Conservation (phyloP, 768 basidiomycete genomes). For the Naganishia kalamii region DNA sequence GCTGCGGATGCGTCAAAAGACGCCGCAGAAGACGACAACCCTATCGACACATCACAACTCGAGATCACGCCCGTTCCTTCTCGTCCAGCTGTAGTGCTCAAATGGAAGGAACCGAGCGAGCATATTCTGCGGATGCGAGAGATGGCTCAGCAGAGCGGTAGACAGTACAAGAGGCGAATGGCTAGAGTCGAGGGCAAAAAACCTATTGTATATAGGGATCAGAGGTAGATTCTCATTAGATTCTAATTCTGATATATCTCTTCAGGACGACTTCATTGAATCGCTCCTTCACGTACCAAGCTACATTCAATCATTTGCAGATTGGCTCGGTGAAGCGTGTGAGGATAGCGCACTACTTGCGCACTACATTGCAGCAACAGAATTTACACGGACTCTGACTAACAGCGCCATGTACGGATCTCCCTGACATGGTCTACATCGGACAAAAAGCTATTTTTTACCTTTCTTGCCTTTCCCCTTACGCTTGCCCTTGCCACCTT, state of each 20-base stretch:
- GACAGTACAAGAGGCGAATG: slow-evolving; percentile 25
- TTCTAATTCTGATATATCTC: slow-evolving; percentile 1
- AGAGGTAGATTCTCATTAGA: background rate
- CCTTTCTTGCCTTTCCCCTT: slow-evolving; percentile 18
- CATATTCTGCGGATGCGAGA: slow-evolving; percentile 27
- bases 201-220: slow-evolving; percentile 19
- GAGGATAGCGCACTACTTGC: too few relatives aligned
- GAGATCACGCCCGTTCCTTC: slow-evolving; percentile 17
- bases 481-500: slow-evolving; percentile 7
- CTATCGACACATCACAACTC: slow-evolving; percentile 9
- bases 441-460: slow-evolving; percentile 11
- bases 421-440: too few relatives aligned
- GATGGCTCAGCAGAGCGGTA: slow-evolving; percentile 30
- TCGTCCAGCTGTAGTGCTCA: slow-evolving; percentile 11
- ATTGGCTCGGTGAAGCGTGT: too few relatives aligned
- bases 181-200: slow-evolving; percentile 19
- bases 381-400: too few relatives aligned
- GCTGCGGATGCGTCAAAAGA: background rate
- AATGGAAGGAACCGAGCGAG: slow-evolving; percentile 29
- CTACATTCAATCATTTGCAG: too few relatives aligned
- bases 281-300: too few relatives aligned
- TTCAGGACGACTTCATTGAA: background rate
- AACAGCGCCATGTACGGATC: too few relatives aligned
- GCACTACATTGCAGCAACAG: too few relatives aligned
- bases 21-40: background rate